Evolutionary conservation across 2,329 filamentous ascomycete species (phyloP).

Genomic region (Blumeria graminis): DNA sequence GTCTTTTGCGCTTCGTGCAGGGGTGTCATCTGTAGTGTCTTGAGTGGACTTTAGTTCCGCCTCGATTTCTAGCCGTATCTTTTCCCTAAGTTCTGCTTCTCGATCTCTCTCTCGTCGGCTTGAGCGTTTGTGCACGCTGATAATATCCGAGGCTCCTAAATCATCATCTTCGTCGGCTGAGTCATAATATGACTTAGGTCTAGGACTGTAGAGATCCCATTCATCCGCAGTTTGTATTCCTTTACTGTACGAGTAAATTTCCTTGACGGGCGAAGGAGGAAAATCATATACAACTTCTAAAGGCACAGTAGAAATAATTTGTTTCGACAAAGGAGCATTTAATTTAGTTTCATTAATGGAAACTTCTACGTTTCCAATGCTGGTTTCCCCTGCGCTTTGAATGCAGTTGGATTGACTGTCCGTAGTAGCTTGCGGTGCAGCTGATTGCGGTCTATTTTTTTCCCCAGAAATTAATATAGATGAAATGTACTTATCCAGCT

Average conservation of each 20-base stretch:
- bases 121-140: conserved; percentile 41
- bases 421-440: conserved; percentile 39
- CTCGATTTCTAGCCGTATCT: conserved; percentile 71
- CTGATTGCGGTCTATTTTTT: conserved; percentile 50
- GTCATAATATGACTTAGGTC: conserved; percentile 29
- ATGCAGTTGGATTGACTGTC: conserved; percentile 71
- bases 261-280: conserved; percentile 48
- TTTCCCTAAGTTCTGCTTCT: conserved; percentile 73
- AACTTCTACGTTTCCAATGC: conserved; percentile 45
- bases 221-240: conserved; percentile 75
- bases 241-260: conserved; percentile 92
- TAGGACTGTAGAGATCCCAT: conserved; percentile 31
- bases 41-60: conserved; percentile 63
- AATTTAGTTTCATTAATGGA: conserved; percentile 14
- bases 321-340: conserved; percentile 20
- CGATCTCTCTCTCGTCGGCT: conserved; percentile 59
- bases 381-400: conserved; percentile 57
- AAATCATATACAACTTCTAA: conserved; percentile 62
- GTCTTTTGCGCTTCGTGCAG: conserved; percentile 22
- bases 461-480: conserved; percentile 45
- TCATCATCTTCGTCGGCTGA: conserved; percentile 34
- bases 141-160: conserved; percentile 17
- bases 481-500: conserved; percentile 69
- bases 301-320: conserved; percentile 50
- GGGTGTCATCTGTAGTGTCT: conserved; percentile 29